A percentile compares a stretch with the other conserved stretches of the same genome.
Conservation (phyloP, 2,329 filamentous ascomycete species). For the Colletotrichum noveboracense region DNA sequence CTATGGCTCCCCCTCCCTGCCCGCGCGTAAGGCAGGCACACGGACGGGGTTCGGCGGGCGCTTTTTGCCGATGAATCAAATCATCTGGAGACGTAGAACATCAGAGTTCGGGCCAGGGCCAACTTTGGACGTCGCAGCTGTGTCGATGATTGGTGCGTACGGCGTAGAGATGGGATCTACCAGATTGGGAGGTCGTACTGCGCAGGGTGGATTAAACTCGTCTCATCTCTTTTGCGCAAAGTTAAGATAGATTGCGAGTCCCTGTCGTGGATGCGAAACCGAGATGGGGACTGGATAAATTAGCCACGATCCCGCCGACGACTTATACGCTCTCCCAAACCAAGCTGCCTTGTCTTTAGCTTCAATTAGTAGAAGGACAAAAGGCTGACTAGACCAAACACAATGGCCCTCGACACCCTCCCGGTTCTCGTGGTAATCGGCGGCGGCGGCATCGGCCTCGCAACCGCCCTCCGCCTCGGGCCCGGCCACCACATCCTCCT, state of each 20-base stretch:
- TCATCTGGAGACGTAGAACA: neutral
- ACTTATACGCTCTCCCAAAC: fast-evolving
- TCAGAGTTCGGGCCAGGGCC: neutral
- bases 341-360: neutral
- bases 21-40: neutral
- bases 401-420: neutral
- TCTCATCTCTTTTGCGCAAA: neutral
- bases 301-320: neutral
- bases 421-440: neutral
- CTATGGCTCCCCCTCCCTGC: neutral
- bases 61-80: neutral
- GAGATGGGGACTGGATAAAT: neutral
- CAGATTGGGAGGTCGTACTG: neutral
- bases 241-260: neutral
- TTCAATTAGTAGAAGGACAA: fast-evolving
- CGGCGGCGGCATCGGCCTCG: constrained; percentile 5
- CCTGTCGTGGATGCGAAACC: neutral
- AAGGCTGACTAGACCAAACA: too few species aligned
- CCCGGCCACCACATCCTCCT: neutral
- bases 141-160: neutral
- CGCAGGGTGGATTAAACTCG: neutral
- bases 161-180: neutral
- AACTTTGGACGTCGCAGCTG: neutral
- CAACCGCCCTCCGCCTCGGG: neutral
- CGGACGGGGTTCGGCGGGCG: neutral